These are phyloP conservation scores for Clavispora vitiphila DNA, from an alignment of 805 yeast genomes.

Conservation along the genomic window DNA sequence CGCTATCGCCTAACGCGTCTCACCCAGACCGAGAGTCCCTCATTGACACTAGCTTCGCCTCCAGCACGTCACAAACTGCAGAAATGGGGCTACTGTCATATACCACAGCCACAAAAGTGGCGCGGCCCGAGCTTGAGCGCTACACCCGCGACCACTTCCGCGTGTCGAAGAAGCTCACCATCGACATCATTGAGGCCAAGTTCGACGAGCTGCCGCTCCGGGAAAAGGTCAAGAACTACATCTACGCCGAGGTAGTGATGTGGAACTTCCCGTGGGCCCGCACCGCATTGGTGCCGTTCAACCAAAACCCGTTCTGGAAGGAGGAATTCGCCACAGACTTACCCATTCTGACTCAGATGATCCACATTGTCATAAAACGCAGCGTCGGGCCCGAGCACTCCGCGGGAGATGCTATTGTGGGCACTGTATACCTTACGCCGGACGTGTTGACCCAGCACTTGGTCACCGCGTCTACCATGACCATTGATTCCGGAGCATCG, in stretches of 20 bases:
- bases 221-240: conserved; percentile 17
- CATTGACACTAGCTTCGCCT: conserved; percentile 1
- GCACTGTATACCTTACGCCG: conserved; percentile 51
- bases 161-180: conserved; percentile 46
- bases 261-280: conserved; percentile 77
- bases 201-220: conserved; percentile 27
- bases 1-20: conserved; percentile 12
- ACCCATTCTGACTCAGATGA: conserved; percentile 49
- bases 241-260: conserved; percentile 67
- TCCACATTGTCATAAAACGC: conserved; percentile 45
- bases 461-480: conserved; percentile 29
- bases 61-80: neutral
- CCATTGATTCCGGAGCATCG: conserved; percentile 20
- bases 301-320: conserved; percentile 70
- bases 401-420: conserved; percentile 40
- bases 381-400: conserved; percentile 19
- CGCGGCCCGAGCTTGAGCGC: conserved; percentile 4
- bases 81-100: neutral
- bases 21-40: conserved; percentile 5
- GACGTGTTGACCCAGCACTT: conserved; percentile 40
- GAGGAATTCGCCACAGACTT: conserved; percentile 65
- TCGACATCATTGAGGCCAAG: conserved; percentile 65
- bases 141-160: conserved; percentile 37
- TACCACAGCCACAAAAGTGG: neutral
- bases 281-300: conserved; percentile 56